Evolutionary conservation across 1,139 yeast genomes (phyloP), one percentile per base, ranked within the genome.

Genomic region (Hansenula sp.): DNA sequence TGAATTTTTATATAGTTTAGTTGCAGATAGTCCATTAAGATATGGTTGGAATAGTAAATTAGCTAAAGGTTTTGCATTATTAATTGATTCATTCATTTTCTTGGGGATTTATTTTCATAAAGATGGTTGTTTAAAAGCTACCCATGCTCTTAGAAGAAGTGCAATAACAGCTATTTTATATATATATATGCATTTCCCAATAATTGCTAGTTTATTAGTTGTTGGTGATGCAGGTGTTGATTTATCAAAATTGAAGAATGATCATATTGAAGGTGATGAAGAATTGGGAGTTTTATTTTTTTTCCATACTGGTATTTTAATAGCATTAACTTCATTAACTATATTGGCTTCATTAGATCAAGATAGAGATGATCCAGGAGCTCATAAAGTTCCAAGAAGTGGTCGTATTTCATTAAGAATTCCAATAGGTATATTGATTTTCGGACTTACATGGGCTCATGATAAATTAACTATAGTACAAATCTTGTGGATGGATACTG

Each of bases 151-250:
- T 32, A 64, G 86, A 52, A 63, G 76, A 42, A 66, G 69, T 29
- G 77, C 71, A 0, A 42, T 44, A 26, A 62, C 77, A 2, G 83
- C 84, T 0, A 54, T 69, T 30, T 2, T 51, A 0, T 80, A 77
- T 75, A 63, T 76, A 8, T 68, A 70, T 50, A 41, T 61, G 8
- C 87, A 80, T 50, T 52, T 78, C 29, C 81, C 83, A 0, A 59
- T 78, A 32, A 67, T 77, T 37, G 79, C 74, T 0, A 56, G 73
- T 12, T 56, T 77, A 45, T 71, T 77, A 34, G 63, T 79, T 41
- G 72, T 80, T 24, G 86, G 85, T 1, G 85, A 79, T 61, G 73
- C 84, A 9, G 82, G 79, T 9, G 80, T 79, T 3, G 81, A 75
- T 36, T 57, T 77, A 40, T 59, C 68, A 27, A 43, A 52, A 34